Conservation (phyloP, 768 basidiomycete genomes). For the Auricularia auricula-judae region DNA sequence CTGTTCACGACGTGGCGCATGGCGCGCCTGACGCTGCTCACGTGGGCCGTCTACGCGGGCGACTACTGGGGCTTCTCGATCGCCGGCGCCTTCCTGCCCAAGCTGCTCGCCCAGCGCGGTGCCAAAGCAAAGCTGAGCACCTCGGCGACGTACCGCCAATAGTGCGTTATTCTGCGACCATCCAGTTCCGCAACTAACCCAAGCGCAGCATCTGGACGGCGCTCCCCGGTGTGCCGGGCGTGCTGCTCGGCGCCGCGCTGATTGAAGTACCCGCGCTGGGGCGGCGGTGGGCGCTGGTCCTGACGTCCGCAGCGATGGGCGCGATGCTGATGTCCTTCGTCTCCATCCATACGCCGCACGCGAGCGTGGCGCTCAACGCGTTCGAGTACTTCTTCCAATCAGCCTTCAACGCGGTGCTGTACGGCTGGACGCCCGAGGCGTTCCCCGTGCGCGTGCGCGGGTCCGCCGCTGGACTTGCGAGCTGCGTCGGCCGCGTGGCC, state of each 20-base stretch:
- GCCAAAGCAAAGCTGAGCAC: not conserved
- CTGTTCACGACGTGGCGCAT: slow-evolving; percentile 56
- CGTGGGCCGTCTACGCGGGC: slow-evolving; percentile 2
- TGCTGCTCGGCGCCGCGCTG: slow-evolving; percentile 40
- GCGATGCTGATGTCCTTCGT: not conserved
- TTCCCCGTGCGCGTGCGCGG: not conserved
- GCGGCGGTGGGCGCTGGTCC: slow-evolving; percentile 37
- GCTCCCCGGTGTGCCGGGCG: slow-evolving; percentile 38
- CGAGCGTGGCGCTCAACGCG: not conserved
- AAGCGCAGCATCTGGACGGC: slow-evolving; percentile 15
- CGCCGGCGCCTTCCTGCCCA: not conserved
- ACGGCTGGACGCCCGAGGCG: not conserved
- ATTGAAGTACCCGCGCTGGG: slow-evolving; percentile 42
- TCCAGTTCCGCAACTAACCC: slow-evolving; percentile 45
- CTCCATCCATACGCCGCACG: not conserved
- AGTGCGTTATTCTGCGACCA: slow-evolving; percentile 9
- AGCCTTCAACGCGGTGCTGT: slow-evolving; percentile 1
- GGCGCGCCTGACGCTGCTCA: slow-evolving; percentile 43
- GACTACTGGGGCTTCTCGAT: slow-evolving; percentile 38
- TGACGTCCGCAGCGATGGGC: not conserved
- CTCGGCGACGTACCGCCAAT: not conserved
- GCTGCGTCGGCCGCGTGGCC: not conserved
- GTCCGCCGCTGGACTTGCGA: not conserved
- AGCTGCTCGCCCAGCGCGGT: not conserved
- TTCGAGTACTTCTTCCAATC: not conserved